Conservation (phyloP, 108 stramenopile genomes). For the Seminavis robusta region DNA sequence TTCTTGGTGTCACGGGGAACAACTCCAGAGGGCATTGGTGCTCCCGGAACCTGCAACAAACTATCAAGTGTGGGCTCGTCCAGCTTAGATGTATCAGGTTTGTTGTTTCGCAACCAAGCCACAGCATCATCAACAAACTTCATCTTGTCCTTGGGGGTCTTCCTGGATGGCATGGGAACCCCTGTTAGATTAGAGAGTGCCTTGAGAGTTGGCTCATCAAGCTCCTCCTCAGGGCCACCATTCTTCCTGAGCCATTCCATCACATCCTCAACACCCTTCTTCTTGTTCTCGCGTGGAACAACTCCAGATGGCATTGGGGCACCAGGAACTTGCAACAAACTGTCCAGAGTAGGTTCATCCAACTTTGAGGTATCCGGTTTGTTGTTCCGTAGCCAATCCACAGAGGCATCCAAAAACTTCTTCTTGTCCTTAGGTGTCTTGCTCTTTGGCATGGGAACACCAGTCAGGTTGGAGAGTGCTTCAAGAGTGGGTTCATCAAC, state of each 20-base stretch:
- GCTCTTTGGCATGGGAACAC: not conserved
- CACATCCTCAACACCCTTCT: too few relatives aligned
- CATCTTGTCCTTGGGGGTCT: constrained; percentile 6
- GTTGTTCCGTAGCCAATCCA: constrained; percentile 32
- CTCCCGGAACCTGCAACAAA: not conserved
- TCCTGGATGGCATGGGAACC: constrained; percentile 1
- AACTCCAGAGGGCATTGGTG: not conserved
- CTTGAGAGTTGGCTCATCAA: not conserved
- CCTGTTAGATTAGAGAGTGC: not conserved
- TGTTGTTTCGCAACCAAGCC: constrained; percentile 27
- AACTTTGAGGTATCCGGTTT: constrained; percentile 6
- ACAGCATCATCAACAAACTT: constrained; percentile 23
- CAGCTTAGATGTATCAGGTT: not conserved
- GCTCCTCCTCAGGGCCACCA: too few relatives aligned
- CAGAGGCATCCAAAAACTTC: not conserved
- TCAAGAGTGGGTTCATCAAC: not conserved
- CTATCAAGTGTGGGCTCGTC: not conserved
- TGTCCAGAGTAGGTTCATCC: constrained; percentile 11
- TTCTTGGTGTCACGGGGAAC: not conserved
- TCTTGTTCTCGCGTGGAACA: too few relatives aligned
- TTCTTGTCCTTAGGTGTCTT: not conserved
- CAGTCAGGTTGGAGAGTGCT: not conserved
- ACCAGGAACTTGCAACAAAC: constrained; percentile 4
- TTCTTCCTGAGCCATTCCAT: too few relatives aligned
- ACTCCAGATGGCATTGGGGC: too few relatives aligned